These are phyloP conservation scores for Lactifluus pinguis DNA, from an alignment of 768 basidiomycete species.

Conservation along the genomic window DNA sequence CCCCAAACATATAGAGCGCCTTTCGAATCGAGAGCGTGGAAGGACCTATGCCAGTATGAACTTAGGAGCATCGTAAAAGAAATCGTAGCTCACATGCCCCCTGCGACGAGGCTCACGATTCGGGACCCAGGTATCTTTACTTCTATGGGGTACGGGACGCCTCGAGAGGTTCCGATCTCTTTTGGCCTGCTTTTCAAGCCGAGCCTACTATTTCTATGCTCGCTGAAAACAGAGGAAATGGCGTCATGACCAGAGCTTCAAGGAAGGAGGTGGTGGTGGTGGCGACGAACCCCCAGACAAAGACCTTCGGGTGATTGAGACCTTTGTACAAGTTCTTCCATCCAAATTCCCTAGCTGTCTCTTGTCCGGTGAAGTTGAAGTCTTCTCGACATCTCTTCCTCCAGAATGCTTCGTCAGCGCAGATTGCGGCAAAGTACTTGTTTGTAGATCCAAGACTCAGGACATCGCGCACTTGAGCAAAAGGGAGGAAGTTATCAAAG, in stretches of 20 bases:
- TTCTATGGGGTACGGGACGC: conserved; percentile 56
- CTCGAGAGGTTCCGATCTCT: conserved; percentile 25
- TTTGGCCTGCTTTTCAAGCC: conserved; percentile 38
- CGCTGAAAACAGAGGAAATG: conserved; percentile 32
- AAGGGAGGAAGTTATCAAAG: conserved; percentile 60
- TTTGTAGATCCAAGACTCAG: conserved; percentile 51
- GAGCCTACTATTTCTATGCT: conserved; percentile 52
- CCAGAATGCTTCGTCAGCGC: conserved; percentile 75
- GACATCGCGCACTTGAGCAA: conserved; percentile 46
- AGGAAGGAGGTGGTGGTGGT: no score
- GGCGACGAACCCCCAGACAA: conserved; percentile 50
- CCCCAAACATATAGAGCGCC: conserved; percentile 80
- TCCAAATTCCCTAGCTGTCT: conserved; percentile 65
- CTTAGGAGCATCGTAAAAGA: not conserved
- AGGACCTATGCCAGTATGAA: conserved; percentile 47
- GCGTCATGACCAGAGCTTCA: not conserved
- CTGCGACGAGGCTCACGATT: conserved; percentile 66
- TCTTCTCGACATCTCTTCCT: conserved; percentile 56
- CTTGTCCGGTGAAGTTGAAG: conserved; percentile 67
- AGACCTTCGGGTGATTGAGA: conserved; percentile 44
- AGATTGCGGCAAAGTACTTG: conserved; percentile 51
- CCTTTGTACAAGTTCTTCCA: conserved; percentile 77
- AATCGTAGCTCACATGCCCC: conserved; percentile 58
- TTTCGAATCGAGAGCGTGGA: conserved; percentile 72
- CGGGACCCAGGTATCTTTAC: conserved; percentile 50